Evolutionary conservation across 1,139 yeast genomes (phyloP).

Genomic region (Geotrichum siamense): DNA sequence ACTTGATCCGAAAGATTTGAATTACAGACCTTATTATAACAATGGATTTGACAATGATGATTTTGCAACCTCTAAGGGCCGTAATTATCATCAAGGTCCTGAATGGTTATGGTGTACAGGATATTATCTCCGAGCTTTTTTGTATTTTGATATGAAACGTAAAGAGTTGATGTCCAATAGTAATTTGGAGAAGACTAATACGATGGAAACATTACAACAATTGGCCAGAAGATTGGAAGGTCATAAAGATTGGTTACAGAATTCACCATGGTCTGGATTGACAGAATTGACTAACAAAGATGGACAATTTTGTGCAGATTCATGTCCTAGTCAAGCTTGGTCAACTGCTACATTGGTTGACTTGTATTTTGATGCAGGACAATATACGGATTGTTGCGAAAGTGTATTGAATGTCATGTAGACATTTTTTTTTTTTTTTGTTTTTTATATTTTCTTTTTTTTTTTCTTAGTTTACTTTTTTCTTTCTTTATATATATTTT

Average conservation of each 20-base stretch:
- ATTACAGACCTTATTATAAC: constrained; percentile 81
- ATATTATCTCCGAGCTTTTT: constrained; percentile 71
- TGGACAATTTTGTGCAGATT: constrained; percentile 73
- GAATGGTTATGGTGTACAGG: constrained; percentile 97
- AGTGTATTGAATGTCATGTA: too few species aligned
- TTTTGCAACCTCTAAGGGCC: constrained; percentile 89
- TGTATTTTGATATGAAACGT: constrained; percentile 44
- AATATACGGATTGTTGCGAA: not conserved
- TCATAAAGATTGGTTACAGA: constrained; percentile 61
- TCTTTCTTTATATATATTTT: too few species aligned
- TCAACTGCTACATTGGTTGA: constrained; percentile 80
- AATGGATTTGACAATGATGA: constrained; percentile 77
- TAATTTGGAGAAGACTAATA: constrained; percentile 13
- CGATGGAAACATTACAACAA: constrained; percentile 38
- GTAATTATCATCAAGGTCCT: constrained; percentile 98
- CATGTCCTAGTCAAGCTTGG: constrained; percentile 98
- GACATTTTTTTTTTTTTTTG: too few species aligned
- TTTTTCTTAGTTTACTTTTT: too few species aligned
- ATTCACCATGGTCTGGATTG: constrained; percentile 86
- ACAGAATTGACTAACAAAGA: constrained; percentile 88
- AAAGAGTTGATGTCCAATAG: constrained; percentile 22
- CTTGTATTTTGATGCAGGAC: constrained; percentile 38
- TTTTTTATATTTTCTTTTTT: too few species aligned
- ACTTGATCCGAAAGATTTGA: constrained; percentile 83
- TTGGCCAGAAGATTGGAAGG: constrained; percentile 48